phyloP scores from a whole-genome alignment of 208 protist genomes.

The Porcisia hertigi region DNA sequence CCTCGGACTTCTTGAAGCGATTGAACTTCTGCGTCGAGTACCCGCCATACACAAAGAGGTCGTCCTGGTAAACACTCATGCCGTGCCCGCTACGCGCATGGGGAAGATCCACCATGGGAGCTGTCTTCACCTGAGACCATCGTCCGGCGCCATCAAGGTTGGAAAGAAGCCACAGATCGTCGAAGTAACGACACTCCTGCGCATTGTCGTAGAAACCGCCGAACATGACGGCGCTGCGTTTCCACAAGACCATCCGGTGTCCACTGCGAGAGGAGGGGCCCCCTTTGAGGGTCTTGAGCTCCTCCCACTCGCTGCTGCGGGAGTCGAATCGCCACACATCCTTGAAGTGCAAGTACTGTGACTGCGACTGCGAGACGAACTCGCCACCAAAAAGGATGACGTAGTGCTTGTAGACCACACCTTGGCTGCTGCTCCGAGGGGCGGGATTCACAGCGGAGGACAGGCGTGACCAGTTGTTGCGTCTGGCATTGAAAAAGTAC shows the following conservation, averaged over 20 bases:
- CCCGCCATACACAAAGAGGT: constrained; percentile 89
- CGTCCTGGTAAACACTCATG: constrained; percentile 85
- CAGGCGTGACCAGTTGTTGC: constrained; percentile 66
- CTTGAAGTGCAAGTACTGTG: constrained; percentile 91
- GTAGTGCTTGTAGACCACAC: constrained; percentile 85
- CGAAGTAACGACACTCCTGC: constrained; percentile 85
- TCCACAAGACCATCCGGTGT: constrained; percentile 91
- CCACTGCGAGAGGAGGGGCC: constrained; percentile 89
- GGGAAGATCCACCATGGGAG: constrained; percentile 44
- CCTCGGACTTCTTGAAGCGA: constrained; percentile 88
- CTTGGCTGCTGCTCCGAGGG: constrained; percentile 85
- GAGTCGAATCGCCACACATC: constrained; percentile 90
- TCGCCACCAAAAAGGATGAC: constrained; percentile 89
- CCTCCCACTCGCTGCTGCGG: constrained; percentile 77
- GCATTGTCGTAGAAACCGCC: constrained; percentile 94
- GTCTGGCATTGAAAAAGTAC: constrained; percentile 81
- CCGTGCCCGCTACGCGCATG: constrained; percentile 82
- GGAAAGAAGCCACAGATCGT: constrained; percentile 89
- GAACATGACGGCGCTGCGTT: constrained; percentile 86
- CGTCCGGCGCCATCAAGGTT: constrained; percentile 74
- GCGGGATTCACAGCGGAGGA: constrained; percentile 68
- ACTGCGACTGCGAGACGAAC: constrained; percentile 93
- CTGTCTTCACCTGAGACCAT: constrained; percentile 60
- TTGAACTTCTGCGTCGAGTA: constrained; percentile 90
- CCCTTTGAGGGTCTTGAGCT: constrained; percentile 77